Conservation (phyloP, 805 yeast genomes). For the Citeromyces matritensis region DNA sequence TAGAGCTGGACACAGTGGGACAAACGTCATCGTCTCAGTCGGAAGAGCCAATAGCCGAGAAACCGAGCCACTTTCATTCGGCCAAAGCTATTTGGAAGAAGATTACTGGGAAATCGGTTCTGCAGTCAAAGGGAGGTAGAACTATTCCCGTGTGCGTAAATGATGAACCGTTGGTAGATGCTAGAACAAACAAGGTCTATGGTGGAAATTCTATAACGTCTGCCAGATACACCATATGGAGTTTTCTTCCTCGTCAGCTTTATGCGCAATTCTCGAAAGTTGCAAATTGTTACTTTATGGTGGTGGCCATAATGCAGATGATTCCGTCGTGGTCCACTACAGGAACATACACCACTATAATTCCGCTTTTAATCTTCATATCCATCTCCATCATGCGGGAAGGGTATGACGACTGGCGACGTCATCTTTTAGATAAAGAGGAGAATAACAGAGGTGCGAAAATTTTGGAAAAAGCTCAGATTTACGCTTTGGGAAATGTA, state of each 20-base stretch:
- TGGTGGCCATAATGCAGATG: conserved; percentile 87
- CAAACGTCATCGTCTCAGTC: conserved; percentile 4
- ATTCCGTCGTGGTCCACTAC: conserved; percentile 97
- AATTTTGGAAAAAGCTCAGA: conserved; percentile 16
- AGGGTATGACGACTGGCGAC: conserved; percentile 83
- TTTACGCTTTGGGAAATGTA: background rate
- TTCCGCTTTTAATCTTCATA: conserved; percentile 78
- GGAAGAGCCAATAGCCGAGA: conserved; percentile 1
- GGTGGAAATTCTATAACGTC: conserved; percentile 63
- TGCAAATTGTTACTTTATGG: conserved; percentile 83
- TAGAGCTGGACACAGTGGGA: conserved; percentile 15
- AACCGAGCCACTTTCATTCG: conserved; percentile 3
- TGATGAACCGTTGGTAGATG: conserved; percentile 39
- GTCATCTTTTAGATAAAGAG: conserved; percentile 73
- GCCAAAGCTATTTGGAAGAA: conserved; percentile 6
- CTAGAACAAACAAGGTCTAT: conserved; percentile 49
- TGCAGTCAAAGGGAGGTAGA: conserved; percentile 57
- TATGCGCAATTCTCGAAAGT: conserved; percentile 84
- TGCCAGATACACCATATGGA: conserved; percentile 66
- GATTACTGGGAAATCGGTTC: conserved; percentile 23
- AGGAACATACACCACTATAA: conserved; percentile 86
- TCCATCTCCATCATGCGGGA: conserved; percentile 83
- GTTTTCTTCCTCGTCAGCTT: conserved; percentile 80
- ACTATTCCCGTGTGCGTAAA: conserved; percentile 44
- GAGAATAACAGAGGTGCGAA: conserved; percentile 53